Evolutionary conservation across 2,329 filamentous ascomycete species (phyloP), one percentile per base, ranked within the genome.

Genomic region (Ophiognomonia clavigignenti-juglandacearum): DNA sequence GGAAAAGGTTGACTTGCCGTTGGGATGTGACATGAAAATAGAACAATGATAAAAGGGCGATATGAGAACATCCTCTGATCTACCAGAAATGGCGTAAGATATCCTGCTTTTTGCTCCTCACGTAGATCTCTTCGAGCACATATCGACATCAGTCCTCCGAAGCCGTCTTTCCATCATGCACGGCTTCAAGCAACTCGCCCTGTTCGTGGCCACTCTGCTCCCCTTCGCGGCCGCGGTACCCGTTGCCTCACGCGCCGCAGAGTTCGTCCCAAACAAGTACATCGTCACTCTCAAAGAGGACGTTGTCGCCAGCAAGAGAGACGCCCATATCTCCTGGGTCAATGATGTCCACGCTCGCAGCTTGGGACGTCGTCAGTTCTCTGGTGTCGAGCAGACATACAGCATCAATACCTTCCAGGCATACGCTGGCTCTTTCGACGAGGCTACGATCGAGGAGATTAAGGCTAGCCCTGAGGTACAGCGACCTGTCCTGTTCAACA

Each of bases 351-450:
- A 37, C 35, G 16, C 32, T 9, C 35, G 46, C 23, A 44, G 46
- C 36, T 36, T 45, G 11, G 41, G 26, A 16, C 22, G 35, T 19
- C 35, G 41, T 11, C 18, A 40, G 10, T 37, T 45, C 11, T 18
- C 41, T 13, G 47, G 47, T 26, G 31, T 48, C 18, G 47, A 45
- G 31, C 45, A 44, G 31, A 44, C 41, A 1, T 48, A 45, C 41
- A 48, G 45, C 31, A 48, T 48, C 24, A 39, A 35, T n/a, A 32
- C 29, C 16, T 48, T 48, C 47, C 38, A 45, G 13, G 47, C 23
- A 1, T 45, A 48, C 24, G 38, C 47, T 16, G 41, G 41, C 10
- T 16, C 47, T 5, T 48, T 45, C 29, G 41, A 48, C 31, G 47
- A 37, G 14, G 47, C 47, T 4, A 48, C 47, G 18, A 45, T 48